phyloP scores from a whole-genome alignment of 805 yeast genomes.

The Saccharomycopsis sp. region DNA sequence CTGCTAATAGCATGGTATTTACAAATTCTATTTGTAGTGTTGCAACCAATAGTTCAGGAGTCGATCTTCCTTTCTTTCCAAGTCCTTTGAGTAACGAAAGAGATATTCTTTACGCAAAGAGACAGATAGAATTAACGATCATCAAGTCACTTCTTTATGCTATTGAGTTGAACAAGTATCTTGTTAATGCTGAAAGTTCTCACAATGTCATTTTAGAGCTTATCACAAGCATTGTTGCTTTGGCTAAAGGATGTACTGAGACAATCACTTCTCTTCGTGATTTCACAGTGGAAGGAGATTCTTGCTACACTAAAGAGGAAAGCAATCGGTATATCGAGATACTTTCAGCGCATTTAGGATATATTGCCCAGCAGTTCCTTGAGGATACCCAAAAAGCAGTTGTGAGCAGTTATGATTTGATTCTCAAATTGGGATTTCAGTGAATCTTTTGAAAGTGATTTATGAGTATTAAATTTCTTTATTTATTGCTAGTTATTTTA shows the following conservation, averaged over 20 bases:
- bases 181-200: not conserved
- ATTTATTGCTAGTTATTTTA: not conserved
- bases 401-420: constrained; percentile 14
- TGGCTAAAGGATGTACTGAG: constrained; percentile 10
- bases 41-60: not conserved
- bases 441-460: not conserved
- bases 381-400: constrained; percentile 9
- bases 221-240: constrained; percentile 10
- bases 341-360: constrained; percentile 11
- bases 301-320: constrained; percentile 1
- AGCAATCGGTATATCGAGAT: constrained; percentile 13
- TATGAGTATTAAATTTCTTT: too few relatives aligned
- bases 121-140: constrained; percentile 18
- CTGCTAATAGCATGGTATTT: not conserved
- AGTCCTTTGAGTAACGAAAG: constrained; percentile 6
- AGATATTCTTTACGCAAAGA: constrained; percentile 17
- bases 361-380: constrained; percentile 9
- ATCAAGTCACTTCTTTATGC: constrained; percentile 10
- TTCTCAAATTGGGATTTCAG: constrained; percentile 15
- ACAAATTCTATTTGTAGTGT: not conserved
- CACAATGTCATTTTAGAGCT: constrained; percentile 7
- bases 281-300: constrained; percentile 4
- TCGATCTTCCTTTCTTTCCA: constrained; percentile 17
- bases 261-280: not conserved
- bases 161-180: not conserved